Evolutionary conservation across 2,329 filamentous ascomycete species (phyloP), one percentile per base, ranked within the genome.

Genomic region (Macrophomina phaseolina): DNA sequence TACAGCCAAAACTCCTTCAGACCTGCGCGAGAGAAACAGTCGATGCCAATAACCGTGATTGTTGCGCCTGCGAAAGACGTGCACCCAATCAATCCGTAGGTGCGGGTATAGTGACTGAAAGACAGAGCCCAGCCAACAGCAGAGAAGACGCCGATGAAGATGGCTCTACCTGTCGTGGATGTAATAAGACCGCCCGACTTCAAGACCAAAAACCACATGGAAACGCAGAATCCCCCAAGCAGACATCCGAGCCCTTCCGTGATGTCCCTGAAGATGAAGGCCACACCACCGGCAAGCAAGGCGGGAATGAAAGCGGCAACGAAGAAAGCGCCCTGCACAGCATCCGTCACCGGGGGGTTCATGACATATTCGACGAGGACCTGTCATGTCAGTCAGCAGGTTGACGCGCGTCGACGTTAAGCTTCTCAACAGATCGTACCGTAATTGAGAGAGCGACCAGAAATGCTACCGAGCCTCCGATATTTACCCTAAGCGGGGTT

Each of bases 1-100:
- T 96, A 98, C 5, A 92, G 86, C 94, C 94, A 98, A 71, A 97
- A 97, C 77, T 98, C 94, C 77, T 97, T 97, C 72, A 97, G 81
- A 0, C 94, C 94, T n/a, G 93, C 93, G 69, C 89, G 85, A 73
- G 90, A 94, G 73, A 94, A 96, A 78, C 93, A 97, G 76, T 98
- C 94, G 67, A 98, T 91, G 2, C 94, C 94, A 2, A 98, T 79
- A 14, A 97, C 86, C 0, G 90, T 84, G 3, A 87, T 87, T 0
- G 93, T 97, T 3, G 93, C 90, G 7, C 94, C 94, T 4, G 88
- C 85, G 74, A 97, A 96, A 0, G 94, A 87, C 12, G 93, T 93
- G 56, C 87, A 87, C 12, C 82, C 82, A 45, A 97, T 94, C 58
- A 97, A 81, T 1, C 89, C 90, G 77, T 94, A 94, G 11, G 88